Base-by-base conservation (phyloP, 2,329 filamentous ascomycete genomes). In the Clonostachys byssicola region DNA sequence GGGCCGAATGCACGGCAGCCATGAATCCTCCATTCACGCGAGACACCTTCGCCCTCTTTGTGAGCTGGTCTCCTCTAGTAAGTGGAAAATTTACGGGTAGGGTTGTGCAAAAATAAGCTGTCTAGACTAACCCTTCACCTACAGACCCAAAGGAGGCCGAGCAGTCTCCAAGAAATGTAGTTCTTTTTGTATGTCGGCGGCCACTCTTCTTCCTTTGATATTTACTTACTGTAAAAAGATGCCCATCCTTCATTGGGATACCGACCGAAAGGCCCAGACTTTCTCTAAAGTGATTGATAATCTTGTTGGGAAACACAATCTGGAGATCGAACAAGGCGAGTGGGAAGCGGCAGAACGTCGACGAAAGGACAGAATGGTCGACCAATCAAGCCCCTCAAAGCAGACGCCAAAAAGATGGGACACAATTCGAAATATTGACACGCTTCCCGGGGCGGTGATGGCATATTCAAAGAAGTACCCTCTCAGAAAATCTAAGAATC, bases 41-140 rank as follows among this genome's bases (percentile, higher is more conserved):
- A 59, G 66, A 12, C 62, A 70, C 16, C 58, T 71, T 61, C 52
- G 61, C 2, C 59, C 66, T 0, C 51, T 68, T 1, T 69, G 64
- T 18, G 57, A 59, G 36, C 54, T 51, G 1, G 52, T 69, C 2
- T 62, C 63, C 3, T 55, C 59, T 5, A 47, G 62, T 64, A 47
- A 42, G 50, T 46, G 33, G 38, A 12, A 10, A 16, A 8, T 17
- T 13, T 1, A 23, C 3, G n/a, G n/a, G 6, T 7, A 42, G 17
- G 40, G 23, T 18, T 13, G n/a, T 18, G 40, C 23, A 30, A 30
- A 30, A 10, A 30, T 10, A 30, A 30, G 23, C 23, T 30, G 7
- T 23, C 40, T n/a, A 23, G n/a, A 42, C n/a, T 42, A 6, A 42
- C 40, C 13, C 8, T 18, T 17, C 10, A 13, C 14, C 14, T n/a